phyloP scores from a whole-genome alignment of 2,329 filamentous ascomycete genomes.

The Colletotrichum cereale region DNA sequence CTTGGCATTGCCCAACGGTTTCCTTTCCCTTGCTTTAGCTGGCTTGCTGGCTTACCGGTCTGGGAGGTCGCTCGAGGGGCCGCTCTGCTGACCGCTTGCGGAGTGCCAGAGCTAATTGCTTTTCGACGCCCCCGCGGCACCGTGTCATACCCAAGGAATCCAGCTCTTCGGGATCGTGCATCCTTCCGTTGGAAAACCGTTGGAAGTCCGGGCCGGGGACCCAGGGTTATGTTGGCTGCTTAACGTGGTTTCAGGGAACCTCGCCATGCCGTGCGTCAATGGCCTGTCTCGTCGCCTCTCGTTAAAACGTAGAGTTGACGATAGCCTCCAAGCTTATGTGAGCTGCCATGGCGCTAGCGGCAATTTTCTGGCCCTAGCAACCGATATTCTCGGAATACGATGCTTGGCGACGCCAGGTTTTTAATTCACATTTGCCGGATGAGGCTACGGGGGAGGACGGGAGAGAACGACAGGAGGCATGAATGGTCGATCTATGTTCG shows the following conservation, averaged over 20 bases:
- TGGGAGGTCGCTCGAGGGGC: not conserved
- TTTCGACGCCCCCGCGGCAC: not conserved
- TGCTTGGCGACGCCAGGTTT: constrained; percentile 8
- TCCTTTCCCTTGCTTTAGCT: constrained; percentile 10
- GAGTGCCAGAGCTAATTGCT: not conserved
- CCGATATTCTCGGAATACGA: constrained; percentile 27
- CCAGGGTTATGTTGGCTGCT: not conserved
- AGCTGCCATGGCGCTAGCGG: constrained; percentile 30
- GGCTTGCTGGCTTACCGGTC: not conserved
- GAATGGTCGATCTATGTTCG: not conserved
- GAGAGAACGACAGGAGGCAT: not conserved
- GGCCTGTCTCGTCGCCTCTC: not conserved
- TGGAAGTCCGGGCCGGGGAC: constrained; percentile 1
- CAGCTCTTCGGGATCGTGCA: not conserved
- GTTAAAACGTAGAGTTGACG: not conserved
- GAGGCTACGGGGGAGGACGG: not conserved
- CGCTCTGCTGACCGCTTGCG: not conserved
- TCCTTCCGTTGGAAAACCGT: not conserved
- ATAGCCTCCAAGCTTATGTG: constrained; percentile 26
- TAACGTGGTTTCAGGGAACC: too few relatives aligned
- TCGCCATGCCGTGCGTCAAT: not conserved
- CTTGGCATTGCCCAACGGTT: constrained; percentile 28
- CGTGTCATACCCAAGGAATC: not conserved
- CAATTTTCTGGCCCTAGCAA: not conserved
- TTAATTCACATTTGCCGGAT: not conserved